phyloP scores from a whole-genome alignment of 169 alveolate species.

The Haemoproteus tartakovskyi region DNA sequence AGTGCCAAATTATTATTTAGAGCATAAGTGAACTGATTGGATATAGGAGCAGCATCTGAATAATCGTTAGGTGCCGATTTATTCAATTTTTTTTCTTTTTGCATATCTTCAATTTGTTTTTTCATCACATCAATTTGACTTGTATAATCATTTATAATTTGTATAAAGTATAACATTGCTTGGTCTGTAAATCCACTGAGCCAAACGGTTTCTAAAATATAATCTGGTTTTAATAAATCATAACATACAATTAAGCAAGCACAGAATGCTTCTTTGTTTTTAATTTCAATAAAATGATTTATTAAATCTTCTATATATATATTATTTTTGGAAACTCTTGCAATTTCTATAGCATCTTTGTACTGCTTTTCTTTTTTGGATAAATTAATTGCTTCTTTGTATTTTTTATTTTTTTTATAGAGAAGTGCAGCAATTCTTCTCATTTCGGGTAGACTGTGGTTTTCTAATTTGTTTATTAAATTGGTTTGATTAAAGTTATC shows the following conservation, averaged over 20 bases:
- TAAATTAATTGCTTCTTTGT: conserved; percentile 87
- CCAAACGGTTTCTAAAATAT: conserved; percentile 98
- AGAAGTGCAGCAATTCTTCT: conserved; percentile 94
- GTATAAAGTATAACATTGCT: conserved; percentile 96
- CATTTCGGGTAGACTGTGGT: conserved; percentile 95
- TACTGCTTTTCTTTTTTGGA: conserved; percentile 81
- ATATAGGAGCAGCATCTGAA: conserved; percentile 67
- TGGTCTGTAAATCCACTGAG: conserved; percentile 92
- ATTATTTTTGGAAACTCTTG: conserved; percentile 74
- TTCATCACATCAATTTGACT: conserved; percentile 78
- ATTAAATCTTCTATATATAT: conserved; percentile 89
- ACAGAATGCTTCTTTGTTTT: conserved; percentile 92
- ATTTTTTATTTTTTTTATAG: conserved; percentile 89
- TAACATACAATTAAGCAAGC: conserved; percentile 97
- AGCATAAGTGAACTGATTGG: conserved; percentile 39
- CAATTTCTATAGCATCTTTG: conserved; percentile 73
- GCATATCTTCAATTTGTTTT: conserved; percentile 79
- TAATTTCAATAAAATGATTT: conserved; percentile 85
- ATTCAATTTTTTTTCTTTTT: conserved; percentile 82
- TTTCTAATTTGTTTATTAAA: conserved; percentile 89
- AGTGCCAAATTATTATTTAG: conserved; percentile 44
- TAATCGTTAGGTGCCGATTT: conserved; percentile 81
- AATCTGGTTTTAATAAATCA: conserved; percentile 95
- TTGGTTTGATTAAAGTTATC: conserved; percentile 95
- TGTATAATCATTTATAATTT: conserved; percentile 83